Conservation (phyloP, 805 yeast species). For the Wickerhamomyces alni region DNA sequence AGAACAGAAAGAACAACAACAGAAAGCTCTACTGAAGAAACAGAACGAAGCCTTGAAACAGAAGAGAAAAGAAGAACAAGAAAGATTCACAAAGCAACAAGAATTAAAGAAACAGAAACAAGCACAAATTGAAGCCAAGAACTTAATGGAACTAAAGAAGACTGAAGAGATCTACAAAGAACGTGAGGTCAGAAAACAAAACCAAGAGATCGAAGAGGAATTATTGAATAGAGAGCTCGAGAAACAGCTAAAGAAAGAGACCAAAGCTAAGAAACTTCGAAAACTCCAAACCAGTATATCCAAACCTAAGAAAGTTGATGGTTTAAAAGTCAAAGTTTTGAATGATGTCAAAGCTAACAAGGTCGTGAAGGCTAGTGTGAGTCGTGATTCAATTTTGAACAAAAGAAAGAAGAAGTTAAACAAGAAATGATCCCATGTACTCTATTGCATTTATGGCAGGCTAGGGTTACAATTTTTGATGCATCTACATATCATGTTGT, state of each 20-base stretch:
- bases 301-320: conserved; percentile 17
- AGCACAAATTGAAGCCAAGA: conserved; percentile 14
- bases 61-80: conserved; percentile 23
- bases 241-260: conserved; percentile 12
- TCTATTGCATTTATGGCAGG: too few species aligned
- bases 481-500: too few species aligned
- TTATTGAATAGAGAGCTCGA: conserved; percentile 10
- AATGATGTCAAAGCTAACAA: conserved; percentile 5
- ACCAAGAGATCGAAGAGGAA: conserved; percentile 14
- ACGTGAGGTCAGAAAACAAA: conserved; percentile 7
- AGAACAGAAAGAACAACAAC: conserved; percentile 19
- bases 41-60: conserved; percentile 20
- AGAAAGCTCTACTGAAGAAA: conserved; percentile 22
- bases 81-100: conserved; percentile 18
- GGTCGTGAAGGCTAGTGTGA: conserved; percentile 10
- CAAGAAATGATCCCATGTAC: conserved; percentile 6
- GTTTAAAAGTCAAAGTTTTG: conserved; percentile 18
- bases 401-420: conserved; percentile 22
- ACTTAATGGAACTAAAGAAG: conserved; percentile 14
- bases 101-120: conserved; percentile 17
- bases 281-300: conserved; percentile 8
- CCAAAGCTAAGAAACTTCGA: conserved; percentile 9
- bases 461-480: too few species aligned
- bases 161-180: conserved; percentile 13
- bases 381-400: conserved; percentile 15